Conservation (phyloP, 768 basidiomycete genomes). For the Chiua virens region DNA sequence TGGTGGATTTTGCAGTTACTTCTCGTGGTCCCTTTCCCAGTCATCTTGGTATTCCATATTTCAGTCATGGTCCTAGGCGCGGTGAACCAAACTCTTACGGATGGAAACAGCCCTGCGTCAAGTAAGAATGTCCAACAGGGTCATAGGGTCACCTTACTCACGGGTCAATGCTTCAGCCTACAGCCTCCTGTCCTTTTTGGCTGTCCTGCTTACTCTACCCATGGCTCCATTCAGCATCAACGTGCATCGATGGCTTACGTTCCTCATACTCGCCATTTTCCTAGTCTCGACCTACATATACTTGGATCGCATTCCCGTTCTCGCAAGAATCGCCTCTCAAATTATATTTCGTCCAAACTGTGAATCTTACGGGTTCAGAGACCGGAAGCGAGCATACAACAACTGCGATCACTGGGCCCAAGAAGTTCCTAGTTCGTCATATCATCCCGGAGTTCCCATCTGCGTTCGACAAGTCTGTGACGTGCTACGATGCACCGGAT, state of each 20-base stretch:
- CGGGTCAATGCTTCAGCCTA: conserved; percentile 45
- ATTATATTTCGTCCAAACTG: conserved; percentile 65
- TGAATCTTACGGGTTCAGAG: conserved; percentile 42
- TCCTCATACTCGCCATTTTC: conserved; percentile 41
- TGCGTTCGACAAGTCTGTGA: conserved; percentile 35
- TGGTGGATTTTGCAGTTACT: conserved; percentile 65
- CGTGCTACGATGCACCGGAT: conserved; percentile 28
- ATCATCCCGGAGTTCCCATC: conserved; percentile 57
- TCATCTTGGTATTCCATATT: conserved; percentile 54
- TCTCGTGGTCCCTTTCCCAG: conserved; percentile 51
- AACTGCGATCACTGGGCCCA: conserved; percentile 47
- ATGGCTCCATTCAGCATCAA: conserved; percentile 64
- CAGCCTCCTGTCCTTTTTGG: conserved; percentile 41
- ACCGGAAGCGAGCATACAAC: conserved; percentile 30
- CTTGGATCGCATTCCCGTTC: conserved; percentile 60
- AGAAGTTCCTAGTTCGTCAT: conserved; percentile 40
- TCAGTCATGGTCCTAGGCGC: conserved; percentile 46
- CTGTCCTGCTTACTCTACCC: conserved; percentile 55
- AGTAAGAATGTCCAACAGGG: conserved; percentile 38
- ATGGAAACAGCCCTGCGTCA: conserved; percentile 51
- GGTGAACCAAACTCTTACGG: conserved; percentile 57
- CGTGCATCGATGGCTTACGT: conserved; percentile 40
- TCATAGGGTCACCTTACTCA: not conserved
- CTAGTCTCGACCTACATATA: conserved; percentile 43
- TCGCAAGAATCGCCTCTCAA: conserved; percentile 60